Base-by-base conservation (phyloP, 2,329 filamentous ascomycete genomes). In the Passalora sequoiae region DNA sequence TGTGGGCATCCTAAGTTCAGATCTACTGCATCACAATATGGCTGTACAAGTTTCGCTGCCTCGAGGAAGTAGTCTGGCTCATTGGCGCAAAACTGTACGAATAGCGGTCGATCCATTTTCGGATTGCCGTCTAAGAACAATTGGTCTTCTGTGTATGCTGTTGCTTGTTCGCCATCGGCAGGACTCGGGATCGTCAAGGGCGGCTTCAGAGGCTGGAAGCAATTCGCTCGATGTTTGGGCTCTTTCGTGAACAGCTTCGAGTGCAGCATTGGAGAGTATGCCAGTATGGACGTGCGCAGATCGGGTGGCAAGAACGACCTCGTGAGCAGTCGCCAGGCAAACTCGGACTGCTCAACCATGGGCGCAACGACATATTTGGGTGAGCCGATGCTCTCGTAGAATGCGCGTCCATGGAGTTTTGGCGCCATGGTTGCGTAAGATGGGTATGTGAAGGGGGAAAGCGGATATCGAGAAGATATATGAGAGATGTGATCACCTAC, bases 341-440 rank as follows among this genome's bases (percentile, higher is more conserved):
- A 96, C 72, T 98, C 92, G 22, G 89, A 96, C 66, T 96, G 87
- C 62, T 98, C 91, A 16, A 98, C 92, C 92, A 98, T 98, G 25
- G 92, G 92, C 24, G 92, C 92, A 43, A 98, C 77, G 21, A 98
- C 80, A 54, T 85, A 83, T 68, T 87, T 95, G 2, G 92, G 92
- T 47, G 84, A 89, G 16, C 92, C 92, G 49, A 98, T 84, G 62
- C 86, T 94, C 70, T 96, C 82, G 62, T 97, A 98, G 64, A 98
- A 97, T 9, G 85, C 86, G 45, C 92, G 75, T 1, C 92, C 92
- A 43, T 63, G 58, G 25, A 65, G 60, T 51, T 63, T 65, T 25
- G 49, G 43, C 25, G 53, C 46, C 57, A 60, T 60, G 17, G 47
- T 58, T 17, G 49, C 37, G 37, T 32, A 25, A n/a, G n/a, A n/a